phyloP scores from a whole-genome alignment of 345 rosid species.

The Eucalyptus grandis region DNA sequence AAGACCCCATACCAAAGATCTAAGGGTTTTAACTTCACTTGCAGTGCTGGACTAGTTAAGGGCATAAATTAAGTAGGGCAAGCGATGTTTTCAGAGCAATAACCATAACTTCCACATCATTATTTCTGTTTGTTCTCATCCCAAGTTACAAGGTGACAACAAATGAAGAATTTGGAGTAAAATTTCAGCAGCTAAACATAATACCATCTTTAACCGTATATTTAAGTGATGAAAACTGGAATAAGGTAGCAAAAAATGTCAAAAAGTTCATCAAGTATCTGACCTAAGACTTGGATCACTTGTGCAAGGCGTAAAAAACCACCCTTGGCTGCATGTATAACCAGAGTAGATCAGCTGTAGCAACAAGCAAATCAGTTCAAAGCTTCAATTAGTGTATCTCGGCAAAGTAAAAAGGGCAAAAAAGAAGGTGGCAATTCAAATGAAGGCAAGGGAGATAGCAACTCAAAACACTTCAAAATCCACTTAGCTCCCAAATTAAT shows the following conservation, averaged over 20 bases:
- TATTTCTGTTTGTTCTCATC: not conserved
- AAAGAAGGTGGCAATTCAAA: not conserved
- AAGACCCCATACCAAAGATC: not conserved
- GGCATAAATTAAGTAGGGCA: not conserved
- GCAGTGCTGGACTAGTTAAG: not conserved
- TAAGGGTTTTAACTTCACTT: not conserved
- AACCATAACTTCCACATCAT: not conserved
- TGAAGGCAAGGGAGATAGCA: not conserved
- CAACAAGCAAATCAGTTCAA: not conserved
- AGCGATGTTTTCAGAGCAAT: not conserved
- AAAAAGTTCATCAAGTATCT: not conserved
- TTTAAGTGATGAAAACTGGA: not conserved
- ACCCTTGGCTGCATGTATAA: constrained; percentile 90
- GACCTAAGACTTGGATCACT: constrained; percentile 86
- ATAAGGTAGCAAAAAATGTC: not conserved
- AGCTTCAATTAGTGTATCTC: not conserved
- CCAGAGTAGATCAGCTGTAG: constrained; percentile 82
- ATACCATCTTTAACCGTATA: not conserved
- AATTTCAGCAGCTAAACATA: not conserved
- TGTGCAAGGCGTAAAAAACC: constrained; percentile 92
- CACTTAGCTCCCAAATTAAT: not conserved
- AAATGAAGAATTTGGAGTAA: not conserved
- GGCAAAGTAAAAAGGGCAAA: not conserved
- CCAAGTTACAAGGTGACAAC: not conserved
- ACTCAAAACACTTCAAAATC: not conserved